These are phyloP conservation scores for Dovyalis caffra DNA, from an alignment of 345 rosid genomes.

Conservation along the genomic window DNA sequence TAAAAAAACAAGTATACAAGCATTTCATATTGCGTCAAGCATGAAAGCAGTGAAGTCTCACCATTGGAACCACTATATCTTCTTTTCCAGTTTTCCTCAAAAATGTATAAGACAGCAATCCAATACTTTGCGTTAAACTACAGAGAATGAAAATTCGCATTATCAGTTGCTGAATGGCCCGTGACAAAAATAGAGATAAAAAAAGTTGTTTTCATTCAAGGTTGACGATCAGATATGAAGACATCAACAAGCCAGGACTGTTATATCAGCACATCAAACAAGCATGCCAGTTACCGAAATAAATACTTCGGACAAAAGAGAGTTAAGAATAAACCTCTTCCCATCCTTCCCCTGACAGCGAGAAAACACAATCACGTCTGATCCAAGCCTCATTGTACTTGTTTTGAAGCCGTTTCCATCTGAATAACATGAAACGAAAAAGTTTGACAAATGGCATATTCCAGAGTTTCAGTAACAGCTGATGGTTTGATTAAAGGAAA, in stretches of 20 bases:
- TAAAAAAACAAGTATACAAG: background rate
- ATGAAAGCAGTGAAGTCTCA: conserved; percentile 18
- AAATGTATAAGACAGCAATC: conserved; percentile 72
- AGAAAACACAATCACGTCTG: conserved; percentile 81
- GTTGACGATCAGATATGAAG: too few relatives aligned
- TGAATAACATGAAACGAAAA: conserved; percentile 19
- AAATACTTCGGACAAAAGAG: background rate
- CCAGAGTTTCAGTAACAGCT: background rate
- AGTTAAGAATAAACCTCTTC: conserved; percentile 31
- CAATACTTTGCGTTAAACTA: conserved; percentile 62
- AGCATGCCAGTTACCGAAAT: too few relatives aligned
- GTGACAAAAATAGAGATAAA: too few relatives aligned
- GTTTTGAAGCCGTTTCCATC: conserved; percentile 93
- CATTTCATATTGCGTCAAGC: background rate
- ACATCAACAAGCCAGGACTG: too few relatives aligned
- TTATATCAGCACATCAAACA: too few relatives aligned
- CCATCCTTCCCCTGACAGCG: conserved; percentile 45
- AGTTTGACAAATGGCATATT: background rate
- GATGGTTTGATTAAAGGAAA: background rate
- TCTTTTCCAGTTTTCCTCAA: conserved; percentile 57
- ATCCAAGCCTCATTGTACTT: conserved; percentile 87
- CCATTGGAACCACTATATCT: conserved; percentile 84
- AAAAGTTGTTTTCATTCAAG: too few relatives aligned
- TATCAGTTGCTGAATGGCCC: background rate
- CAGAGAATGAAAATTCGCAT: background rate